Conservation (phyloP, 148 eudicot species). For the Arctostaphylos glauca region DNA sequence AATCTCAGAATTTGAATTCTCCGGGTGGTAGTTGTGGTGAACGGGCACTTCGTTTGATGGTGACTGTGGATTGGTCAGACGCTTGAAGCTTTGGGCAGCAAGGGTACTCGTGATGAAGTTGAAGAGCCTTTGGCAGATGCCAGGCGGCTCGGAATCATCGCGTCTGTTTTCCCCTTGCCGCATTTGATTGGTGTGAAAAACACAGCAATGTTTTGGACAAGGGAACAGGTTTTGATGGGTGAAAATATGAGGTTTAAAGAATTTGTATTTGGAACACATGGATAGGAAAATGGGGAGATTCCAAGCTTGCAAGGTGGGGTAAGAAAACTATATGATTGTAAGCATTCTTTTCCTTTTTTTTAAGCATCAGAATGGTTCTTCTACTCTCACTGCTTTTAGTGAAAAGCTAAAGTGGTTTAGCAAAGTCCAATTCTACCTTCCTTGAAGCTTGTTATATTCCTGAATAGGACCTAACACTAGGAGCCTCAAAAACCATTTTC, state of each 20-base stretch:
- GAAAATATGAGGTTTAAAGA: no score
- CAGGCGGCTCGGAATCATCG: conserved; percentile 3
- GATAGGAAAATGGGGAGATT: not conserved
- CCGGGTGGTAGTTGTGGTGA: not conserved
- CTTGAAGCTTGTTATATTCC: conserved; percentile 19
- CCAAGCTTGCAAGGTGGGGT: conserved; percentile 16
- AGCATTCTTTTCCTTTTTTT: conserved; percentile 8
- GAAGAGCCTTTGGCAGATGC: conserved; percentile 22
- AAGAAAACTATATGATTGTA: not conserved
- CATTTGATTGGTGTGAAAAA: not conserved
- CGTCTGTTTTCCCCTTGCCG: not conserved
- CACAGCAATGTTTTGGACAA: not conserved
- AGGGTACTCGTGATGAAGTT: not conserved
- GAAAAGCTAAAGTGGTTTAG: conserved; percentile 11
- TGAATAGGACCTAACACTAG: not conserved
- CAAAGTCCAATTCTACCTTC: not conserved
- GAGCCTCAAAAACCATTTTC: not conserved
- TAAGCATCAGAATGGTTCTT: not conserved
- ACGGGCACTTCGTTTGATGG: not conserved
- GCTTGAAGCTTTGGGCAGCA: not conserved
- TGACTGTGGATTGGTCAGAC: not conserved
- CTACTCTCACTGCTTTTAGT: conserved; percentile 15
- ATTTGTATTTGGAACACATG: not conserved
- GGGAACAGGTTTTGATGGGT: not conserved
- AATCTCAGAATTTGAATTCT: conserved; percentile 5